Percentiles rank a stretch among this genome's conserved stretches.
phyloP scores from a whole-genome alignment of 805 yeast species.

The Spathaspora boniae region DNA sequence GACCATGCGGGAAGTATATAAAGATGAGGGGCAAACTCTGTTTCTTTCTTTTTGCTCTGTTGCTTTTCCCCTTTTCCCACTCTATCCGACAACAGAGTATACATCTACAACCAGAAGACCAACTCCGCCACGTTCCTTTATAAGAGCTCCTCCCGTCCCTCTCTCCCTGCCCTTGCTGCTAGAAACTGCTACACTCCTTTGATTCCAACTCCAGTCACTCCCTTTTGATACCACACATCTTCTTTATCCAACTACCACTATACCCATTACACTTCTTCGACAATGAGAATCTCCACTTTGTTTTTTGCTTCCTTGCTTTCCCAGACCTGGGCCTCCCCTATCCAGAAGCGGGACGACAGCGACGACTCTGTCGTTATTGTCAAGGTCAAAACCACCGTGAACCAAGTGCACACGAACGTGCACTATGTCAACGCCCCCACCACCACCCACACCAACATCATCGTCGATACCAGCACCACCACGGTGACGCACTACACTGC shows the following conservation, averaged over 20 bases:
- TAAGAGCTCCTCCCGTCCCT: background rate
- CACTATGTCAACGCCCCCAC: conserved; percentile 29
- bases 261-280: conserved; percentile 5
- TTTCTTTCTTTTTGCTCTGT: too few relatives aligned
- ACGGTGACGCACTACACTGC: conserved; percentile 42
- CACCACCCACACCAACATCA: conserved; percentile 26
- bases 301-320: conserved; percentile 17
- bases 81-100: too few relatives aligned
- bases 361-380: conserved; percentile 24
- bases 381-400: conserved; percentile 33
- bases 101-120: too few relatives aligned
- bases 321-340: conserved; percentile 19
- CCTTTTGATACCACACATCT: conserved; percentile 10
- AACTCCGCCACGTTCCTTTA: background rate
- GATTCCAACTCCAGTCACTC: conserved; percentile 17
- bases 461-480: conserved; percentile 28
- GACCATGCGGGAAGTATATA: too few relatives aligned
- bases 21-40: too few relatives aligned
- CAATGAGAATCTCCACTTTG: conserved; percentile 27
- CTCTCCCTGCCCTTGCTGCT: background rate
- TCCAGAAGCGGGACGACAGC: conserved; percentile 15
- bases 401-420: conserved; percentile 30
- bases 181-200: conserved; percentile 1
- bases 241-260: conserved; percentile 11
- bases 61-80: too few relatives aligned